Conservation (phyloP, 202 grass and related monocot species). For the Elaeis oleifera region DNA sequence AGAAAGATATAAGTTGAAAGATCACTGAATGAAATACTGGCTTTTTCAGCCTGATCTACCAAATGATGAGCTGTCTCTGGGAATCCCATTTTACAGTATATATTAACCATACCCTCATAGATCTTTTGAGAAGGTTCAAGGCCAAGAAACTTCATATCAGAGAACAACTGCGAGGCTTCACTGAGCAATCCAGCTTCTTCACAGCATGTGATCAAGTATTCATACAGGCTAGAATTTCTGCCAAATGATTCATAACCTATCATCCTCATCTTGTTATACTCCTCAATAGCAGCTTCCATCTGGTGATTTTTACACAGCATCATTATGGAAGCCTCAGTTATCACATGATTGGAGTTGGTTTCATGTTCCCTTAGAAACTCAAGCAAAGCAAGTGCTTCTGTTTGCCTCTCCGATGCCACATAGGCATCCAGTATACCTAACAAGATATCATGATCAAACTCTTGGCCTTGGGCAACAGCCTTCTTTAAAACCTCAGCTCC, state of each 20-base stretch:
- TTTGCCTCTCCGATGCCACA: constrained; percentile 35
- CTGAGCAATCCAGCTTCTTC: constrained; percentile 47
- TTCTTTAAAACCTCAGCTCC: constrained; percentile 63
- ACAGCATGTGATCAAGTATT: constrained; percentile 61
- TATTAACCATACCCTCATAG: constrained; percentile 52
- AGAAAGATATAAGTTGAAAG: constrained; percentile 45
- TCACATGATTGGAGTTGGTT: constrained; percentile 39
- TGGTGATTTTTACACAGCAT: constrained; percentile 61
- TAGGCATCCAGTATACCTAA: constrained; percentile 56
- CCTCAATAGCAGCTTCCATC: constrained; percentile 44
- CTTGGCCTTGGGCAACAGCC: constrained; percentile 46
- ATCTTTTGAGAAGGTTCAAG: constrained; percentile 53
- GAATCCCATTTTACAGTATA: constrained; percentile 77
- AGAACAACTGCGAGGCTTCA: constrained; percentile 79
- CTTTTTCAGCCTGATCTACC: constrained; percentile 47
- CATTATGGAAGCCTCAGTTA: constrained; percentile 71
- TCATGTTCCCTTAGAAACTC: constrained; percentile 44
- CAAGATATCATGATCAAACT: constrained; percentile 54
- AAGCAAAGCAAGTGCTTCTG: constrained; percentile 63
- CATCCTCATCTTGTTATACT: constrained; percentile 44
- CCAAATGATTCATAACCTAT: constrained; percentile 38
- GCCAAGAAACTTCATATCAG: constrained; percentile 66
- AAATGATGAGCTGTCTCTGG: constrained; percentile 73
- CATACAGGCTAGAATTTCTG: constrained; percentile 44
- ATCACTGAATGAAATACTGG: constrained; percentile 41